These are phyloP conservation scores for Gaultheria prostrata DNA, from an alignment of 148 eudicot species.

Conservation along the genomic window DNA sequence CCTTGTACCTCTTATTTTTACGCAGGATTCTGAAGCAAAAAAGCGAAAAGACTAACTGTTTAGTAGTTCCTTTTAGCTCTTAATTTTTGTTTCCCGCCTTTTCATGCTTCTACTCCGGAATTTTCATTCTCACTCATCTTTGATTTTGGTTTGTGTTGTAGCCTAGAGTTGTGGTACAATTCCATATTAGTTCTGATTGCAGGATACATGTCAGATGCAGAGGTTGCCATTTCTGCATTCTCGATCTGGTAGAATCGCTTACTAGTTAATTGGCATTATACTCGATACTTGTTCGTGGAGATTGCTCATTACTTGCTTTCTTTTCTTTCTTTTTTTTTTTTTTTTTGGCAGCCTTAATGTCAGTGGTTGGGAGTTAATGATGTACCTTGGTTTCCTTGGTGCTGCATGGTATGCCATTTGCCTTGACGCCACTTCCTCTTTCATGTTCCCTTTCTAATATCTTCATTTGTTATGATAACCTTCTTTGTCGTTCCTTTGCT, in stretches of 20 bases:
- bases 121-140: background rate
- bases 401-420: conserved; percentile 46
- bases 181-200: conserved; percentile 62
- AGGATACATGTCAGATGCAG: conserved; percentile 63
- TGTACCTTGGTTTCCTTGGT: conserved; percentile 65
- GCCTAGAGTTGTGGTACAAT: conserved; percentile 77
- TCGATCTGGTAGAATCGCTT: conserved; percentile 51
- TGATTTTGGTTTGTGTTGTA: conserved; percentile 10
- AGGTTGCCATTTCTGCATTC: conserved; percentile 69
- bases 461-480: background rate
- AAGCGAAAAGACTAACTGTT: background rate
- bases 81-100: background rate
- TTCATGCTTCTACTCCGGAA: background rate
- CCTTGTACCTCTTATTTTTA: background rate
- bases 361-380: conserved; percentile 59
- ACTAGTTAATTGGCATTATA: background rate
- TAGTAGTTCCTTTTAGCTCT: background rate
- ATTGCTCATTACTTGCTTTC: background rate
- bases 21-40: background rate
- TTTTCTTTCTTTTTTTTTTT: background rate
- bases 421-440: too few relatives aligned
- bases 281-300: background rate
- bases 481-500: background rate
- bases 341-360: conserved; percentile 55
- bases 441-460: background rate